Evolutionary conservation across 495 filamentous ascomycete genomes (phyloP), one percentile per base, ranked within the genome.

Genomic region (Mytilinidion resinicola): DNA sequence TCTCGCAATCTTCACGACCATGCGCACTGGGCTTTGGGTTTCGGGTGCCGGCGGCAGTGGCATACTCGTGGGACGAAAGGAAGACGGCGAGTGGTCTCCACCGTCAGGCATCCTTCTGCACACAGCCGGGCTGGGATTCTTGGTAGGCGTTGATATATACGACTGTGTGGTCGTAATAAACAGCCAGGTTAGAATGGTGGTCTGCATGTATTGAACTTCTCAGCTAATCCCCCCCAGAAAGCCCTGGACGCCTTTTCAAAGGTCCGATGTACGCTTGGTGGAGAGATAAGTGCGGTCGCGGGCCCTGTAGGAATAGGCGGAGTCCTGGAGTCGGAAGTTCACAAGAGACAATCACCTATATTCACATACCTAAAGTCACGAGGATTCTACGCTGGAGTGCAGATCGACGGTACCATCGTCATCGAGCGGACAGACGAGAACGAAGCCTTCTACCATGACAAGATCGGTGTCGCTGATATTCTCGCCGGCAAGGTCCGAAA

Each of bases 91-190:
- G 65, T 96, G 91, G 91, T 91, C 87, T 50, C 87, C 89, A 3
- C 91, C 91, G 3, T 91, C 88, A 12, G 90, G 87, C 36, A 89
- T 96, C 60, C 76, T 95, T 70, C 78, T 96, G 34, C 90, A 96
- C 68, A 95, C 91, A 0, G 84, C 87, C 1, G 89, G 85, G 3
- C 73, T 95, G 20, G 89, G 89, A n/a, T 96, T 96, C 67, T 77
- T 92, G 25, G 85, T 91, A 2, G 91, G 90, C 2, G 88, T 95
- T 34, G 91, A 96, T 62, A 89, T 95, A 56, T 96, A 96, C 76
- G 91, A 96, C 67, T 95, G 90, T 67, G 85, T 96, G 17, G 78
- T 96, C 0, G 84, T 96, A 6, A 91, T 96, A 69, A 96, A 95
- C 71, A 89, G 25, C 25, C 25, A 30, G 6, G 25, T 30, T 2